A percentile compares a stretch with the other conserved stretches of the same genome.
Evolutionary conservation across 2,329 filamentous ascomycete species (phyloP).

Genomic region (Neopestalotiopsis sp.): DNA sequence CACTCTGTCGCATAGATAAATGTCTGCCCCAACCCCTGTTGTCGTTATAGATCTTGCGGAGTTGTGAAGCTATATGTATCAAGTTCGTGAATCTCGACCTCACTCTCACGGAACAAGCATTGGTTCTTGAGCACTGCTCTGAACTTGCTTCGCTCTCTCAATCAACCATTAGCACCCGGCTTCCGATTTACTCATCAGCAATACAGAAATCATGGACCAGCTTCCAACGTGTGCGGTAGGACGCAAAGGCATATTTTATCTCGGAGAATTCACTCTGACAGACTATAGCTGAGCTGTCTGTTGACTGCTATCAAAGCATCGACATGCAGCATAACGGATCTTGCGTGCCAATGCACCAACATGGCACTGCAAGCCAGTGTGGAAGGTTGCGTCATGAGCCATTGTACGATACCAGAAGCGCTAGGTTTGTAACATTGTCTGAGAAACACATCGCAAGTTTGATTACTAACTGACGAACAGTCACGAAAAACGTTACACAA

Average conservation of each 20-base stretch:
- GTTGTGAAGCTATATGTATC: not conserved
- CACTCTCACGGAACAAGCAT: not conserved
- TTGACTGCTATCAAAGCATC: slow-evolving; percentile 17
- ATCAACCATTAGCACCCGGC: not conserved
- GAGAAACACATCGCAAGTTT: not conserved
- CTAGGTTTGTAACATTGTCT: slow-evolving; percentile 3
- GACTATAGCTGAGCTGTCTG: slow-evolving; percentile 20
- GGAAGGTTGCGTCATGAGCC: slow-evolving; percentile 18
- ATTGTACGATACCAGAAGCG: slow-evolving; percentile 18
- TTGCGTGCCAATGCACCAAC: slow-evolving; percentile 22
- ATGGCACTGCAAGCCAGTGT: slow-evolving; percentile 2
- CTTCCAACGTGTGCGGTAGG: slow-evolving; percentile 18
- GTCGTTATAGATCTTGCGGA: not conserved
- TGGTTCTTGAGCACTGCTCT: not conserved
- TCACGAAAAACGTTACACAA: slow-evolving; percentile 24
- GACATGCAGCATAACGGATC: slow-evolving; percentile 19
- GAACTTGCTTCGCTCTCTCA: not conserved
- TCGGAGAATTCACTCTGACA: not conserved
- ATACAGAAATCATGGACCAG: not conserved
- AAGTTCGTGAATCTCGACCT: not conserved
- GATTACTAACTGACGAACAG: slow-evolving; percentile 11
- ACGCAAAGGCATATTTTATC: not conserved
- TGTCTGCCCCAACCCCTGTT: not conserved
- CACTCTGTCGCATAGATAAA: not conserved
- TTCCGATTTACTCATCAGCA: not conserved